phyloP scores from a whole-genome alignment of 495 filamentous ascomycete genomes.

The Podospora comata region DNA sequence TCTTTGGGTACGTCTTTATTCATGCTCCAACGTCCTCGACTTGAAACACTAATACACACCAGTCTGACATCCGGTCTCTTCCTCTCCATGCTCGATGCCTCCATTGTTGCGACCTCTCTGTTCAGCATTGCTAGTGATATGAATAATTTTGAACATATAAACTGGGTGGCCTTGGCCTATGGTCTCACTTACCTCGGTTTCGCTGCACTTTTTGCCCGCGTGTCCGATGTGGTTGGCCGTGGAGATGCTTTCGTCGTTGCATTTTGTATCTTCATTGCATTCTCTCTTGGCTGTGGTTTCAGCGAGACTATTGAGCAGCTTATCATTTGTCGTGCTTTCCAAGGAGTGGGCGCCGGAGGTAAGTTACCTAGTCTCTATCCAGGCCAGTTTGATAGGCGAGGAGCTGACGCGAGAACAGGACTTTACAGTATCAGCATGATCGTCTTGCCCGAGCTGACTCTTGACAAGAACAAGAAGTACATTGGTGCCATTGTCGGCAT shows the following conservation, averaged over 20 bases:
- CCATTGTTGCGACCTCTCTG: slow-evolving; percentile 47
- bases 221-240: slow-evolving; percentile 54
- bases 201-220: slow-evolving; percentile 47
- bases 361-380: neutral
- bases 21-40: neutral
- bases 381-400: neutral
- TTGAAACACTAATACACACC: neutral
- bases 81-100: slow-evolving; percentile 43
- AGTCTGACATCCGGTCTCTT: slow-evolving; percentile 32
- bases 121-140: slow-evolving; percentile 45
- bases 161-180: slow-evolving; percentile 49
- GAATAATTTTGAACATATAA: slow-evolving; percentile 32
- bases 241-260: slow-evolving; percentile 45
- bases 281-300: slow-evolving; percentile 54
- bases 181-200: slow-evolving; percentile 45
- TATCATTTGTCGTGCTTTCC: slow-evolving; percentile 42
- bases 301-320: slow-evolving; percentile 45
- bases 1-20: neutral
- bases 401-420: slow-evolving; percentile 8
- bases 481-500: slow-evolving; percentile 36
- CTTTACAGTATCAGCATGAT: slow-evolving; percentile 52
- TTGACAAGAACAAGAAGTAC: slow-evolving; percentile 33
- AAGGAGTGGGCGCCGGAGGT: slow-evolving; percentile 37
- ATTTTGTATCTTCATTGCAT: slow-evolving; percentile 51
- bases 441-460: slow-evolving; percentile 51